phyloP scores from a whole-genome alignment of 495 filamentous ascomycete species.

The Penicillium ochrochloron region DNA sequence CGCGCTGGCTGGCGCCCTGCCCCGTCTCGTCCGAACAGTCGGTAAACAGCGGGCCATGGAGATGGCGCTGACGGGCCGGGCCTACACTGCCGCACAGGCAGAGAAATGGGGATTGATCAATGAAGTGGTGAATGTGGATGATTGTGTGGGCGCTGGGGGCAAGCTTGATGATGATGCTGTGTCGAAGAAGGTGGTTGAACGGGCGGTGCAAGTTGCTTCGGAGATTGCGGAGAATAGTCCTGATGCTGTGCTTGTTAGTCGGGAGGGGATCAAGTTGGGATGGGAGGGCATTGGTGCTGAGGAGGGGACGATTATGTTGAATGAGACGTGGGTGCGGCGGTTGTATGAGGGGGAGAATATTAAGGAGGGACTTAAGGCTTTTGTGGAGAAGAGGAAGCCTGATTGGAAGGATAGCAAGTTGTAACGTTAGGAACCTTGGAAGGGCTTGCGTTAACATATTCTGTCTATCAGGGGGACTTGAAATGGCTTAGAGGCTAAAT shows the following conservation, averaged over 20 bases:
- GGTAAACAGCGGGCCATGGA: constrained; percentile 76
- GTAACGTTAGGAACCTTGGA: too few relatives aligned
- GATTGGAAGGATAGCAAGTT: constrained; percentile 80
- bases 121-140: constrained; percentile 55
- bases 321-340: constrained; percentile 60
- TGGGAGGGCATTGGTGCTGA: constrained; percentile 73
- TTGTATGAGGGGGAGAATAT: constrained; percentile 78
- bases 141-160: constrained; percentile 12
- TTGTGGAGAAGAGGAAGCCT: constrained; percentile 80
- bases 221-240: constrained; percentile 64
- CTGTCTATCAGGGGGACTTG: not conserved
- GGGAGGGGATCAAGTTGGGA: constrained; percentile 70
- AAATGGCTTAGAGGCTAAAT: not conserved
- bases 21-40: constrained; percentile 68
- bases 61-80: constrained; percentile 71
- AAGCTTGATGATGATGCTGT: constrained; percentile 45
- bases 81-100: constrained; percentile 61
- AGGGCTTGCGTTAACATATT: not conserved
- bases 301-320: constrained; percentile 62
- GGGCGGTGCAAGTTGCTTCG: constrained; percentile 57
- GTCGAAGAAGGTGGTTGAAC: constrained; percentile 41
- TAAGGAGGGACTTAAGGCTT: constrained; percentile 76
- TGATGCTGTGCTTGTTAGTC: constrained; percentile 71
- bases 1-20: constrained; percentile 72
- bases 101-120: constrained; percentile 74